Evolutionary conservation across 1,284 basidiomycete species (phyloP).

Genomic region (Singerocomus rubriflavus): DNA sequence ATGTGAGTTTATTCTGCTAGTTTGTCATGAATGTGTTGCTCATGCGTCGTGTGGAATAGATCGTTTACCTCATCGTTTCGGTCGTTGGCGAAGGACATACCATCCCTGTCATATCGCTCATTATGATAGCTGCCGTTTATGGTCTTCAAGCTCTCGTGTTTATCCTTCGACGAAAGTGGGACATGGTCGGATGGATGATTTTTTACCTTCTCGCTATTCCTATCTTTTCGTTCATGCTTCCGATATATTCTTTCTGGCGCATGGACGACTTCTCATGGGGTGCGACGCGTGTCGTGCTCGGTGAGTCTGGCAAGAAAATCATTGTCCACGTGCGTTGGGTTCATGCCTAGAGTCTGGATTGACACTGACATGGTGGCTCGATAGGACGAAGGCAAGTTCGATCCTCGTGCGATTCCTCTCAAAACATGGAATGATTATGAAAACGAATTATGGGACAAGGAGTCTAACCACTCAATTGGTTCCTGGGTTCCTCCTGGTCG

Average conservation of each 20-base stretch:
- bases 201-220: constrained; percentile 95
- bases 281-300: constrained; percentile 88
- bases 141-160: constrained; percentile 89
- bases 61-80: constrained; percentile 83
- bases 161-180: constrained; percentile 86
- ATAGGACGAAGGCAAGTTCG: constrained; percentile 96
- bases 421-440: constrained; percentile 98
- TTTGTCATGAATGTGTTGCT: constrained; percentile 8
- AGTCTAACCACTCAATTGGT: constrained; percentile 87
- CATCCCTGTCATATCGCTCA: constrained; percentile 77
- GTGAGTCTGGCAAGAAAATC: constrained; percentile 93
- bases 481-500: constrained; percentile 77
- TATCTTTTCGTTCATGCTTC: constrained; percentile 89
- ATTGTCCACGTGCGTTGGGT: constrained; percentile 77
- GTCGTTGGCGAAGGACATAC: constrained; percentile 60
- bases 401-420: constrained; percentile 87
- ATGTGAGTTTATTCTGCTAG: constrained; percentile 55
- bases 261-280: constrained; percentile 99
- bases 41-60: constrained; percentile 42
- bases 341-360: neutral
- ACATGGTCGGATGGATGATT: constrained; percentile 97
- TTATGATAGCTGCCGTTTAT: constrained; percentile 93
- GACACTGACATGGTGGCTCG: constrained; percentile 13
- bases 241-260: constrained; percentile 96
- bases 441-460: constrained; percentile 97